Percentiles rank a stretch among this genome's conserved stretches.
Evolutionary conservation across 495 filamentous ascomycete genomes (phyloP).

Genomic region (Aspergillus ellipticus): DNA sequence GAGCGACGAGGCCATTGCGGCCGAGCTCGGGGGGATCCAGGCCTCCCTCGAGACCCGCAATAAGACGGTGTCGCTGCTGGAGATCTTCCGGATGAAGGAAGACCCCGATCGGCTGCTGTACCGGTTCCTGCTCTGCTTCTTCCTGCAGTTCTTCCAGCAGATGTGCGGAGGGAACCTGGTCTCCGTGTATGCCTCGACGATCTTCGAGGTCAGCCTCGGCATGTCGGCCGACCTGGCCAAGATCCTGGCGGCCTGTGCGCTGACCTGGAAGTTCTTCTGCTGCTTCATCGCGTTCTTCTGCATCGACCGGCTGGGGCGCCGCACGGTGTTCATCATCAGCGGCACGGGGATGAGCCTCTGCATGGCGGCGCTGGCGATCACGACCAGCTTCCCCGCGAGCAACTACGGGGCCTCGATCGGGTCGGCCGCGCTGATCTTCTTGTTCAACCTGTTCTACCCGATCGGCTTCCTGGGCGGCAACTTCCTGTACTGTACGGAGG

Average conservation of each 20-base stretch:
- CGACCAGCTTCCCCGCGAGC: conserved; percentile 29
- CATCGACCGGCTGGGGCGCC: conserved; percentile 53
- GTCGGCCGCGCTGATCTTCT: conserved; percentile 53
- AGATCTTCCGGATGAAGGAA: conserved; percentile 18
- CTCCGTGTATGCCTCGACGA: conserved; percentile 30
- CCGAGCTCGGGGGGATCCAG: conserved; percentile 31
- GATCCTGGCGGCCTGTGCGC: conserved; percentile 15
- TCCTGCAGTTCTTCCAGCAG: conserved; percentile 43
- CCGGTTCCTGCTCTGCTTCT: conserved; percentile 32
- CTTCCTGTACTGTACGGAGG: conserved; percentile 57
- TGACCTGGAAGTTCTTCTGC: conserved; percentile 46
- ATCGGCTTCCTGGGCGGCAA: conserved; percentile 56
- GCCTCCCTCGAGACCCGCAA: conserved; percentile 29
- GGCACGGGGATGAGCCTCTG: conserved; percentile 47
- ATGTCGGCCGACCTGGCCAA: conserved; percentile 22
- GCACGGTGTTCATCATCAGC: conserved; percentile 49
- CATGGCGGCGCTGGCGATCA: conserved; percentile 47
- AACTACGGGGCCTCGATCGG: conserved; percentile 34
- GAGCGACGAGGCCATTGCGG: conserved; percentile 19
- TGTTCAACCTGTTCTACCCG: conserved; percentile 60
- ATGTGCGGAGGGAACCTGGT: conserved; percentile 39
- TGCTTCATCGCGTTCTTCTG: conserved; percentile 47
- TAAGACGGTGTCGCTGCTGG: conserved; percentile 17
- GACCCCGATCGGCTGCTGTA: conserved; percentile 31
- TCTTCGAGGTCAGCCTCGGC: conserved; percentile 33